Percentiles rank a stretch among this genome's conserved stretches.
Conservation (phyloP, 78 protist species). For the Salpingoeca rosetta region DNA sequence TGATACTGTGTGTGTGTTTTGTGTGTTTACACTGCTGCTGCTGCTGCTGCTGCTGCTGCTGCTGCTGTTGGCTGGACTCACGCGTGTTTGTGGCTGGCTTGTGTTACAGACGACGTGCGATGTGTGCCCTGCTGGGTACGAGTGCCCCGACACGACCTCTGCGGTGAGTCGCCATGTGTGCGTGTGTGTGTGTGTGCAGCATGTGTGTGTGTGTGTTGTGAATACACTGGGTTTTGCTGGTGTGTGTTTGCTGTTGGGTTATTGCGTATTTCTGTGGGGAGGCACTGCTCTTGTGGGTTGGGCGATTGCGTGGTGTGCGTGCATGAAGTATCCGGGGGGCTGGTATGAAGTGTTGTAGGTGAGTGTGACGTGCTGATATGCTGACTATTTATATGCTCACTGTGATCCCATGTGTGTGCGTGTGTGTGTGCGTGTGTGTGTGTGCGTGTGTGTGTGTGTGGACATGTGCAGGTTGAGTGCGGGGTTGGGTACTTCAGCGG, state of each 20-base stretch:
- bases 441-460: background rate
- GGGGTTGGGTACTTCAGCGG: background rate
- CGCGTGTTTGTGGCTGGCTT: background rate
- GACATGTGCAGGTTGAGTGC: background rate
- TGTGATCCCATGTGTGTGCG: background rate
- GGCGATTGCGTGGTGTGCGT: background rate
- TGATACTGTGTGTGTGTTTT: background rate
- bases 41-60: background rate
- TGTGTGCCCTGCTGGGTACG: constrained; percentile 6
- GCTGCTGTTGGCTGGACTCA: background rate
- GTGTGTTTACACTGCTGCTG: background rate
- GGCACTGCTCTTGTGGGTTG: background rate
- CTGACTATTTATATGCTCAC: background rate
- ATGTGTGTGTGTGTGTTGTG: background rate
- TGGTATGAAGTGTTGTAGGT: background rate
- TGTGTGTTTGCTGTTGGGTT: background rate
- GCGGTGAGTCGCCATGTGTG: background rate
- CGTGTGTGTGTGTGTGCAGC: background rate
- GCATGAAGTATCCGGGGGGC: constrained; percentile 20
- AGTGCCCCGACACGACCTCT: background rate
- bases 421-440: background rate
- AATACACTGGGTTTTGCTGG: background rate
- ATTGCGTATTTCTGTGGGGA: background rate
- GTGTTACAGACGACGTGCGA: background rate
- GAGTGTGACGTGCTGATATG: background rate